These are phyloP conservation scores for Protostelium mycophagum DNA, from an alignment of 78 protist genomes.

Conservation along the genomic window DNA sequence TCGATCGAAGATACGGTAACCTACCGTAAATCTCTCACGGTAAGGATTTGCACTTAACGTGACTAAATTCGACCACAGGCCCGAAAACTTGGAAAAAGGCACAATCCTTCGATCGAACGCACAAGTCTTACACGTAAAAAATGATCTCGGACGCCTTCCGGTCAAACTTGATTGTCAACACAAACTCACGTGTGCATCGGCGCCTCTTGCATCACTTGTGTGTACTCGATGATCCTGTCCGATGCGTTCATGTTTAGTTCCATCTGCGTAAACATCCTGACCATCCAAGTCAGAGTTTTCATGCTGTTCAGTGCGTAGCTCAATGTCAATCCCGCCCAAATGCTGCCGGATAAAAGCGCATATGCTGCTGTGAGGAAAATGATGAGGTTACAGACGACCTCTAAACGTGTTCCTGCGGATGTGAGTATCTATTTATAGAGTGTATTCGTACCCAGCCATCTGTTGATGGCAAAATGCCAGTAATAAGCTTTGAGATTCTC, in stretches of 20 bases:
- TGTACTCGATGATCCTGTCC: slow-evolving; percentile 56
- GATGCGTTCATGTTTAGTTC: slow-evolving; percentile 23
- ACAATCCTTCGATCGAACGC: no score
- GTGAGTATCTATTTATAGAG: background rate
- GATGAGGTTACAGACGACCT: slow-evolving; percentile 47
- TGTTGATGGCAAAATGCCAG: slow-evolving; percentile 2
- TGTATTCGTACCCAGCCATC: slow-evolving; percentile 33
- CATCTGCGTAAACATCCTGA: slow-evolving; percentile 53
- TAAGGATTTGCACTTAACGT: no score
- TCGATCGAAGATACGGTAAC: no score
- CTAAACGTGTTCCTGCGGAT: slow-evolving; percentile 45
- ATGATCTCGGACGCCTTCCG: no score
- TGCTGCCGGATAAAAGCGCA: background rate
- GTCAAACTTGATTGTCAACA: no score
- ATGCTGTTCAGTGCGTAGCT: slow-evolving; percentile 63
- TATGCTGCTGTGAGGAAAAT: slow-evolving; percentile 51
- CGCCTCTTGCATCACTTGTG: slow-evolving; percentile 39
- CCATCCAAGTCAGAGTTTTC: slow-evolving; percentile 45
- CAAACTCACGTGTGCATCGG: slow-evolving; percentile 15
- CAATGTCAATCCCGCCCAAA: slow-evolving; percentile 60
- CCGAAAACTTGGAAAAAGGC: no score
- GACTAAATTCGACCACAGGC: no score
- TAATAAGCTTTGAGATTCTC: background rate
- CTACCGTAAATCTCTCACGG: no score
- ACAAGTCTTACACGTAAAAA: no score